These are phyloP conservation scores for Nadsonia starkeyi-henricii DNA, from an alignment of 1,139 yeast genomes.

Conservation along the genomic window DNA sequence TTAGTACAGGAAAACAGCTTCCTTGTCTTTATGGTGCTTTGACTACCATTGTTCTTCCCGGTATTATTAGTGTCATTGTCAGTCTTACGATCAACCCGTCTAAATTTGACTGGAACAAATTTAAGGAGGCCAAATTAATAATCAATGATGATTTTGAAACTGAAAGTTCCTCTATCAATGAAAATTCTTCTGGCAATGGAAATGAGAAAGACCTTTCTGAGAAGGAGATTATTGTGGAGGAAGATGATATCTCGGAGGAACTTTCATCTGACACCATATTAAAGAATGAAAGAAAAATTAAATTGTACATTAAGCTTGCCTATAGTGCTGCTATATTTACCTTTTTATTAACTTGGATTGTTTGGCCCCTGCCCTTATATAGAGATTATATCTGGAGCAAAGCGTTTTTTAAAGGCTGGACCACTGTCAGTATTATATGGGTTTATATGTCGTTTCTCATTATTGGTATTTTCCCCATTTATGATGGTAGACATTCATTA, in stretches of 20 bases:
- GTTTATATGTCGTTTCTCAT: constrained; percentile 26
- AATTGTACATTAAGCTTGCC: too few relatives aligned
- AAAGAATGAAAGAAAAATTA: too few relatives aligned
- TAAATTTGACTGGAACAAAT: constrained; percentile 41
- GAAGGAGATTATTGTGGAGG: too few relatives aligned
- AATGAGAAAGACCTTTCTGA: too few relatives aligned
- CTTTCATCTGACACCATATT: too few relatives aligned
- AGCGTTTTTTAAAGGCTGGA: constrained; percentile 31
- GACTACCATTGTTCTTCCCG: constrained; percentile 67
- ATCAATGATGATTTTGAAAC: too few relatives aligned
- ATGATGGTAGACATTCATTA: constrained; percentile 19
- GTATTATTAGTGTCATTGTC: constrained; percentile 49
- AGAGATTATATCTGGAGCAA: constrained; percentile 30
- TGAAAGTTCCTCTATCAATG: too few relatives aligned
- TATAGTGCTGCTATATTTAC: constrained; percentile 20
- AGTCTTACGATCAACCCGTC: constrained; percentile 46
- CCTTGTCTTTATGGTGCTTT: constrained; percentile 82
- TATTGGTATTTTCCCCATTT: constrained; percentile 29
- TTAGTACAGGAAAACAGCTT: constrained; percentile 57
- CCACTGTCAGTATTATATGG: constrained; percentile 29
- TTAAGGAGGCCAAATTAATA: too few relatives aligned
- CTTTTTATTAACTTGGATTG: constrained; percentile 26
- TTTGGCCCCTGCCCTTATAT: constrained; percentile 37
- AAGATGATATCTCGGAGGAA: too few relatives aligned
- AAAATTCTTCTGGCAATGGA: too few relatives aligned